These are phyloP conservation scores for Suhomyces sp. DNA, from an alignment of 805 yeast species.

Conservation along the genomic window DNA sequence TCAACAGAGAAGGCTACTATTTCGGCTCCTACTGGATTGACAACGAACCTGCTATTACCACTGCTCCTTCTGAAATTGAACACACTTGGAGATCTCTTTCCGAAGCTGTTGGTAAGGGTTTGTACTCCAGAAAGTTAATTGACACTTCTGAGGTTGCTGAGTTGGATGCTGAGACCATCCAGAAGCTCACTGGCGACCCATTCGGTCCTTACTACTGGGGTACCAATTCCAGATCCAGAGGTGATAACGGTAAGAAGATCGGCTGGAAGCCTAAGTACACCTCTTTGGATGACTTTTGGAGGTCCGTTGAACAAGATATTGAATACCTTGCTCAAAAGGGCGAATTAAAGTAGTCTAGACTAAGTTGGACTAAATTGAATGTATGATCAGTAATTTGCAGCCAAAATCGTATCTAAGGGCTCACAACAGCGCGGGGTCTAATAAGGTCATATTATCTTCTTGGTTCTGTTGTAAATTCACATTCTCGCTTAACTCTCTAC, in stretches of 20 bases:
- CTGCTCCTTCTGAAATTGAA: constrained; percentile 14
- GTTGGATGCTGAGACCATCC: constrained; percentile 14
- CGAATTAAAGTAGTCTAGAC: not conserved
- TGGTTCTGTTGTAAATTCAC: not conserved
- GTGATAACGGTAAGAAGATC: constrained; percentile 21
- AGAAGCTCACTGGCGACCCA: constrained; percentile 9
- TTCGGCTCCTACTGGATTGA: constrained; percentile 22
- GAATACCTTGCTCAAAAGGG: constrained; percentile 8
- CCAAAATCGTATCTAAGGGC: not conserved
- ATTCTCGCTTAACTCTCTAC: not conserved
- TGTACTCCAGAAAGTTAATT: constrained; percentile 13
- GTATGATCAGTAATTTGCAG: not conserved
- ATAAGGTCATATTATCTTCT: not conserved
- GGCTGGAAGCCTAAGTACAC: constrained; percentile 27
- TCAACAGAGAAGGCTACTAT: constrained; percentile 33
- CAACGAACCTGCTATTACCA: constrained; percentile 9
- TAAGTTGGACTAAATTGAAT: not conserved
- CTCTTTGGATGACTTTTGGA: constrained; percentile 14
- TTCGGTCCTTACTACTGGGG: constrained; percentile 24
- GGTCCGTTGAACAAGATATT: constrained; percentile 16
- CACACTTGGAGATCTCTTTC: constrained; percentile 30
- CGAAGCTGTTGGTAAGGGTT: constrained; percentile 15
- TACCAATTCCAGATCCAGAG: constrained; percentile 24
- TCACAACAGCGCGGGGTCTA: not conserved
- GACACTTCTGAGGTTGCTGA: constrained; percentile 13